A percentile compares a stretch with the other conserved stretches of the same genome.
phyloP scores from a whole-genome alignment of 2,329 filamentous ascomycete species.

The Gaeumannomyces tritici region DNA sequence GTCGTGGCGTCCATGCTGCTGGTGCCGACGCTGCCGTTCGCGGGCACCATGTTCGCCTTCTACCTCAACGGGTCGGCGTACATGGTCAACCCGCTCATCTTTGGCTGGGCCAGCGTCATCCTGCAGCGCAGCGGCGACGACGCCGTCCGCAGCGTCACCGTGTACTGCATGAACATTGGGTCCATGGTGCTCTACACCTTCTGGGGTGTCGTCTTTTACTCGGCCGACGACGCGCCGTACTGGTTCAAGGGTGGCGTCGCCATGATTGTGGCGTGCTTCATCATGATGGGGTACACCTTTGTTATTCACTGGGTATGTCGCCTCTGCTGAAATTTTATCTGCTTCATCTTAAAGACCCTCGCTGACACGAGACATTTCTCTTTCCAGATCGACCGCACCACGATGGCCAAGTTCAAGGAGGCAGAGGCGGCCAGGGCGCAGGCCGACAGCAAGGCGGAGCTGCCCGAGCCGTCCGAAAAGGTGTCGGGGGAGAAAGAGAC shows the following conservation, averaged over 20 bases:
- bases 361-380: background rate
- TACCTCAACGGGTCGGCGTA: slow-evolving; percentile 53
- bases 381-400: background rate
- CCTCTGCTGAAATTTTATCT: background rate
- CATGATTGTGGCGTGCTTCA: slow-evolving; percentile 14
- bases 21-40: slow-evolving; percentile 52
- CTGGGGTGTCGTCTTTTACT: slow-evolving; percentile 66
- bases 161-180: slow-evolving; percentile 63
- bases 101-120: slow-evolving; percentile 64
- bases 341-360: background rate
- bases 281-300: slow-evolving; percentile 9
- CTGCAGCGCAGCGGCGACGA: slow-evolving; percentile 54
- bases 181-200: slow-evolving; percentile 62
- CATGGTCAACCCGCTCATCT: slow-evolving; percentile 64
- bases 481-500: background rate
- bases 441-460: background rate
- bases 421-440: background rate
- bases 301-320: slow-evolving; percentile 4
- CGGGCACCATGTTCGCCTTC: slow-evolving; percentile 56
- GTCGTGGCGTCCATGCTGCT: slow-evolving; percentile 30
- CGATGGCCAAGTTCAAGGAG: background rate
- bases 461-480: background rate
- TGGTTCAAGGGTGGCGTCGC: slow-evolving; percentile 24
- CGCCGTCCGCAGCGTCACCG: slow-evolving; percentile 53
- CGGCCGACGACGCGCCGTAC: slow-evolving; percentile 53